phyloP scores from a whole-genome alignment of 2,329 filamentous ascomycete genomes.

The Polychaeton citri region DNA sequence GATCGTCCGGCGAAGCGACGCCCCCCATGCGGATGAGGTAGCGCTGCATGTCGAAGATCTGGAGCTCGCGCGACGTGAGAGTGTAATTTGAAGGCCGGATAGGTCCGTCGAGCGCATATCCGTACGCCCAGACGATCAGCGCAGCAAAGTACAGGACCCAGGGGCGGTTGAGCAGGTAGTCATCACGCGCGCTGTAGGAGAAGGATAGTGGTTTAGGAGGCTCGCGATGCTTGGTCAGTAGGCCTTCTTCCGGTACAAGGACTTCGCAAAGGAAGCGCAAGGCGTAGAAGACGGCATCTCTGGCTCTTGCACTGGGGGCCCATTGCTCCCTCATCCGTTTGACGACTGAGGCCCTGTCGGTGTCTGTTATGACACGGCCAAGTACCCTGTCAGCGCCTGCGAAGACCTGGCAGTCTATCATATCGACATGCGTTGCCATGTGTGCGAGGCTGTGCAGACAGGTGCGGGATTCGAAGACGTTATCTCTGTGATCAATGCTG shows the following conservation, averaged over 20 bases:
- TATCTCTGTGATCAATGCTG: slow-evolving; percentile 41
- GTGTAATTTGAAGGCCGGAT: slow-evolving; percentile 31
- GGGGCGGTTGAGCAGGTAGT: slow-evolving; percentile 77
- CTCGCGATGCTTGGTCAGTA: slow-evolving; percentile 4
- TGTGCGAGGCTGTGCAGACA: slow-evolving; percentile 89
- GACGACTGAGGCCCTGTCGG: slow-evolving; percentile 68
- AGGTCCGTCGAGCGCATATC: slow-evolving; percentile 76
- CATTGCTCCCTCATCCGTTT: slow-evolving; percentile 77
- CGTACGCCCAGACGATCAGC: slow-evolving; percentile 90
- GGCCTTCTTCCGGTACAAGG: slow-evolving; percentile 48
- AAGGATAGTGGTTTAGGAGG: slow-evolving; percentile 23
- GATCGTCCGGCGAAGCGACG: slow-evolving; percentile 61
- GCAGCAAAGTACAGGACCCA: slow-evolving; percentile 94
- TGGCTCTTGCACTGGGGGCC: slow-evolving; percentile 76
- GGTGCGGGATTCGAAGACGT: slow-evolving; percentile 74
- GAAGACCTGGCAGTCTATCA: slow-evolving; percentile 95
- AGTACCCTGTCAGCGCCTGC: slow-evolving; percentile 75
- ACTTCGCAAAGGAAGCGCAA: slow-evolving; percentile 81
- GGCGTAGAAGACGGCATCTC: slow-evolving; percentile 87
- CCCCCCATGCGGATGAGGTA: slow-evolving; percentile 63
- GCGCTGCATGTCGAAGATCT: slow-evolving; percentile 62
- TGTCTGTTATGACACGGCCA: slow-evolving; percentile 68
- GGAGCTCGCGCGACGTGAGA: slow-evolving; percentile 49
- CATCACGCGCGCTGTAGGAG: slow-evolving; percentile 69
- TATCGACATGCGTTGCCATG: slow-evolving; percentile 95